phyloP scores from a whole-genome alignment of 768 basidiomycete genomes.

The Peribolospora baueri region DNA sequence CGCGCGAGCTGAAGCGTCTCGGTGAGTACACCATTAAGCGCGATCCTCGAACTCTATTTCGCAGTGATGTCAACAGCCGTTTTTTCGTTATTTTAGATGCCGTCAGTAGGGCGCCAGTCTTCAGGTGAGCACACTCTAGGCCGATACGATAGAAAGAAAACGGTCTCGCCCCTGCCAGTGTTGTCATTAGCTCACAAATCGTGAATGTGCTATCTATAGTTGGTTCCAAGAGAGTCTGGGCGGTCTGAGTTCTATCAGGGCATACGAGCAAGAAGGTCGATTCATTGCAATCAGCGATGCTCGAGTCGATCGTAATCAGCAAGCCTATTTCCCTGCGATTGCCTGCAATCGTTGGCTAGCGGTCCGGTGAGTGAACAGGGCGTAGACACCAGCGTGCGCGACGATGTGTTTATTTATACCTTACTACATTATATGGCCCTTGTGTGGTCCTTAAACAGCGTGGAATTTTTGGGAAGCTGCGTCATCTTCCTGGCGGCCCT shows the following conservation, averaged over 20 bases:
- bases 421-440: too few relatives aligned
- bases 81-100: too few relatives aligned
- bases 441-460: too few relatives aligned
- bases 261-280: conserved; percentile 42
- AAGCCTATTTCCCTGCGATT: conserved; percentile 38
- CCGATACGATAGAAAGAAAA: too few relatives aligned
- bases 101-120: too few relatives aligned
- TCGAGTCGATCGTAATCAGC: conserved; percentile 6
- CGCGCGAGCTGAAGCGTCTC: conserved; percentile 64
- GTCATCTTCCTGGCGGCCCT: conserved; percentile 14
- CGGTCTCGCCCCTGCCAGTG: too few relatives aligned
- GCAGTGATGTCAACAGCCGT: too few relatives aligned
- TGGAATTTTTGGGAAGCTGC: conserved; percentile 11
- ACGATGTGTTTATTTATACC: too few relatives aligned
- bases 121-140: too few relatives aligned
- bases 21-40: conserved; percentile 51
- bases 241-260: conserved; percentile 60
- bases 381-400: conserved; percentile 1
- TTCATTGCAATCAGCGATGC: conserved; percentile 42
- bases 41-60: too few relatives aligned
- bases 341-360: conserved; percentile 30
- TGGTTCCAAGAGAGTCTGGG: conserved; percentile 23
- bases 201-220: conserved; percentile 65
- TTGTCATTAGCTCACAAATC: too few relatives aligned
- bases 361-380: conserved; percentile 1